Evolutionary conservation across 2,329 filamentous ascomycete species (phyloP), one percentile per base, ranked within the genome.

Genomic region (Esteya vermicola): DNA sequence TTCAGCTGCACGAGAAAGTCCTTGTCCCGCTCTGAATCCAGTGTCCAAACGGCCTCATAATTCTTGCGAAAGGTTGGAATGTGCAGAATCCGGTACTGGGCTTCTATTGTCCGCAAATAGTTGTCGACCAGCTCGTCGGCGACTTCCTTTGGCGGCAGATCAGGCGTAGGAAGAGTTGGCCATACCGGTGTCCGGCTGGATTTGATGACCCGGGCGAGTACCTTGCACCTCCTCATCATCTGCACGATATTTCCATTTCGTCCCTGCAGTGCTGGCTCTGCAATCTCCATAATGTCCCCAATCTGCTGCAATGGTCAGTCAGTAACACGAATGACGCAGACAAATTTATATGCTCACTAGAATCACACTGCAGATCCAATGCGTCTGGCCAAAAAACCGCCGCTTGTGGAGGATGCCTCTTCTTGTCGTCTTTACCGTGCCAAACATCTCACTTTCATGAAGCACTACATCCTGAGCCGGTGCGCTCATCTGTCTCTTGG

Each of bases 81-180:
- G 50, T 80, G 69, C 12, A 80, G 43, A 21, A 80, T 62, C 2
- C 75, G 64, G 45, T 70, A 64, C 13, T 70, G 63, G 3, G 67
- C 67, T 48, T 78, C 72, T 32, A 70, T 64, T 2, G 66, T 67
- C 36, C 68, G 57, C 18, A 79, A 53, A 54, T 77, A 77, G 22
- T 59, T 55, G 8, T 65, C 58, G 9, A 76, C 56, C 1, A 77
- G 60, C 39, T 63, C 53, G 43, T 76, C 70, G 1, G 68, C 63
- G 1, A 72, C 43, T 0, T 54, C 52, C n/a, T 55, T 54, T 1
- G 52, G 33, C 0, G 65, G 63, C 7, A 66, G 56, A 8, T 55
- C 53, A 21, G 39, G 10, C 16, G 16, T 28, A 10, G 35, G 23
- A 12, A 28, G 23, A 13, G 18, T 19, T 20, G 35, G 40, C 42